Conservation (phyloP, 2,329 filamentous ascomycete genomes). For the Monilinia fructigena region DNA sequence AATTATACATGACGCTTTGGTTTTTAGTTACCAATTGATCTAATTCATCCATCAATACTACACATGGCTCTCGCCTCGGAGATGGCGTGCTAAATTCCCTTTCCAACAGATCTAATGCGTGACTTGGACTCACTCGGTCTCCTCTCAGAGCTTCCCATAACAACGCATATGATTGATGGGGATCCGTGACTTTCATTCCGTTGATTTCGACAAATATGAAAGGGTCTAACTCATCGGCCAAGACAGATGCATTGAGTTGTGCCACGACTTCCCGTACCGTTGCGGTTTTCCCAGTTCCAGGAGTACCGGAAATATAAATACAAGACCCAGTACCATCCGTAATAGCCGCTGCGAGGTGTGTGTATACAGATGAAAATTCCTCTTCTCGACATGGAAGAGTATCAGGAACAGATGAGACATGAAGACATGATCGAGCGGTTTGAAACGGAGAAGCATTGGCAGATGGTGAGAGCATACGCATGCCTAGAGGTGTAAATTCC, state of each 20-base stretch:
- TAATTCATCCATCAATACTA: slow-evolving; percentile 97
- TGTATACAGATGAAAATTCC: slow-evolving; percentile 90
- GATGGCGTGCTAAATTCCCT: slow-evolving; percentile 90
- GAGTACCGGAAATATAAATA: slow-evolving; percentile 99
- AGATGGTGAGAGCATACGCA: slow-evolving; percentile 73
- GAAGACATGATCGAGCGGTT: slow-evolving; percentile 80
- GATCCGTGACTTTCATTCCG: slow-evolving; percentile 98
- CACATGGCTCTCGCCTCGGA: slow-evolving; percentile 87
- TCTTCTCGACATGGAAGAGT: slow-evolving; percentile 87
- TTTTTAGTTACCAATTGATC: slow-evolving; percentile 98
- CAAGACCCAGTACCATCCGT: slow-evolving; percentile 90
- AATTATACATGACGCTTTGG: slow-evolving; percentile 99
- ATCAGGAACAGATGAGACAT: slow-evolving; percentile 88
- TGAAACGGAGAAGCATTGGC: slow-evolving; percentile 85
- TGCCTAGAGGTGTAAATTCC: slow-evolving; percentile 94
- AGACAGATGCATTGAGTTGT: slow-evolving; percentile 82
- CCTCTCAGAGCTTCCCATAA: slow-evolving; percentile 96
- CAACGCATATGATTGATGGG: slow-evolving; percentile 91
- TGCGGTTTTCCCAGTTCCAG: slow-evolving; percentile 95
- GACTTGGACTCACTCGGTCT: slow-evolving; percentile 85
- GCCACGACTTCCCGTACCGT: slow-evolving; percentile 94
- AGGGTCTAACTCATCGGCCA: slow-evolving; percentile 88
- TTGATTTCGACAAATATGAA: slow-evolving; percentile 99
- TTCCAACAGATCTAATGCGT: slow-evolving; percentile 87
- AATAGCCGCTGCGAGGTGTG: slow-evolving; percentile 90